phyloP scores from a whole-genome alignment of 129 eudicot genomes.

The Lactuca sativa region DNA sequence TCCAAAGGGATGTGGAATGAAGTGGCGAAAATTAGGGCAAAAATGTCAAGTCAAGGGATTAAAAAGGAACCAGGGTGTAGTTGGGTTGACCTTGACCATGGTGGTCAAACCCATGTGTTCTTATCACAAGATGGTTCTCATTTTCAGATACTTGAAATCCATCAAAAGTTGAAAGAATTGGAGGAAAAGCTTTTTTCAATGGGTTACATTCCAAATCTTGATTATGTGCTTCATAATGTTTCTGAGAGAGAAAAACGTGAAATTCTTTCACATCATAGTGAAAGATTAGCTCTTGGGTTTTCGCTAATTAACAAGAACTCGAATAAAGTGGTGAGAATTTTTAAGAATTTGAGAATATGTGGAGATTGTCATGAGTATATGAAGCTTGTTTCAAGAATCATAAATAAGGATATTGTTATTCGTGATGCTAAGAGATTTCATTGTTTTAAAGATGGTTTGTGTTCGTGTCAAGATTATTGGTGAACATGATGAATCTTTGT shows the following conservation, averaged over 20 bases:
- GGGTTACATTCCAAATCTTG: conserved; percentile 40
- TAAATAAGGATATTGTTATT: conserved; percentile 33
- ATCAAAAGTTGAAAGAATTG: conserved; percentile 37
- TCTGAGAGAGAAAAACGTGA: conserved; percentile 34
- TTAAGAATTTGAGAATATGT: conserved; percentile 45
- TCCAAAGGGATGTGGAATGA: conserved; percentile 49
- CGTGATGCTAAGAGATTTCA: conserved; percentile 43
- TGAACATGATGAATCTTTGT: conserved; percentile 24
- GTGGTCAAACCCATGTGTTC: conserved; percentile 39
- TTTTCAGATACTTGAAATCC: conserved; percentile 29
- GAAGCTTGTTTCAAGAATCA: conserved; percentile 37
- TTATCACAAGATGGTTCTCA: conserved; percentile 42
- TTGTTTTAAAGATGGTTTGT: conserved; percentile 33
- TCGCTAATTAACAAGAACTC: conserved; percentile 33
- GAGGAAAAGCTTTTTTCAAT: conserved; percentile 18
- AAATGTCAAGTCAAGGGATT: conserved; percentile 35
- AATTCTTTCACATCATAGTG: conserved; percentile 41
- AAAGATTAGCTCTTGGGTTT: conserved; percentile 44
- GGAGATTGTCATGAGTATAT: conserved; percentile 45
- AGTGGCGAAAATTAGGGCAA: conserved; percentile 36
- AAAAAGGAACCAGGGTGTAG: conserved; percentile 53
- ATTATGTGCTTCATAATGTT: conserved; percentile 40
- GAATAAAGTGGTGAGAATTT: conserved; percentile 38
- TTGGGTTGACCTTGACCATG: conserved; percentile 43
- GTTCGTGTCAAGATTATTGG: conserved; percentile 51